A percentile compares a stretch with the other conserved stretches of the same genome.
phyloP scores from a whole-genome alignment of 2,329 filamentous ascomycete genomes.

The Botrytis cinerea region DNA sequence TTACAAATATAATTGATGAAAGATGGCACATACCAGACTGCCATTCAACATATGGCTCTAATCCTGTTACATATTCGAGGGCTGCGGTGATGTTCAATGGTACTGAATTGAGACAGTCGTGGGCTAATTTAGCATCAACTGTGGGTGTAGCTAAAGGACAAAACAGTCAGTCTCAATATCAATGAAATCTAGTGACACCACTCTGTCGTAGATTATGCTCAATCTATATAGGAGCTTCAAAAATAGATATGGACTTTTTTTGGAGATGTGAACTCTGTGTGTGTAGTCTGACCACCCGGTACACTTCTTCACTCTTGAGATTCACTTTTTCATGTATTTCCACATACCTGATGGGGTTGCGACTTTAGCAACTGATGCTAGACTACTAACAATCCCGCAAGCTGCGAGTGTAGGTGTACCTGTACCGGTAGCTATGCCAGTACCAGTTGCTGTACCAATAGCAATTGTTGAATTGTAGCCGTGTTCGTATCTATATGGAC shows the following conservation, averaged over 20 bases:
- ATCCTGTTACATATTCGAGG: slow-evolving; percentile 33
- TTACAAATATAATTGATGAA: neutral
- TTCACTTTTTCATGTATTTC: neutral
- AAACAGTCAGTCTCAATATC: slow-evolving; percentile 13
- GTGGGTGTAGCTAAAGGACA: slow-evolving; percentile 33
- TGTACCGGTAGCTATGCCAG: slow-evolving; percentile 18
- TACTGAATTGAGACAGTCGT: slow-evolving; percentile 40
- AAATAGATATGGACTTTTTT: neutral
- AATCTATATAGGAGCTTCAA: neutral
- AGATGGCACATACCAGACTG: slow-evolving; percentile 35
- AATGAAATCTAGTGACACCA: neutral
- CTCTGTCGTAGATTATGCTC: neutral
- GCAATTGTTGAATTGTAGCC: neutral
- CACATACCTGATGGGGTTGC: slow-evolving; percentile 33
- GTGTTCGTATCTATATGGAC: neutral
- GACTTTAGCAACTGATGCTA: slow-evolving; percentile 31
- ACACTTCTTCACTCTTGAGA: neutral
- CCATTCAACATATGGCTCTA: slow-evolving; percentile 39
- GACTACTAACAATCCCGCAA: slow-evolving; percentile 38
- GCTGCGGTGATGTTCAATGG: slow-evolving; percentile 37
- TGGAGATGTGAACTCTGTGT: too few relatives aligned
- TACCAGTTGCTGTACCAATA: slow-evolving; percentile 4
- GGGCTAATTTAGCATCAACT: slow-evolving; percentile 37
- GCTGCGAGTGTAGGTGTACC: slow-evolving; percentile 27
- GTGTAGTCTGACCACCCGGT: neutral